These are phyloP conservation scores for Arctium minus DNA, from an alignment of 129 eudicot species.

Conservation along the genomic window DNA sequence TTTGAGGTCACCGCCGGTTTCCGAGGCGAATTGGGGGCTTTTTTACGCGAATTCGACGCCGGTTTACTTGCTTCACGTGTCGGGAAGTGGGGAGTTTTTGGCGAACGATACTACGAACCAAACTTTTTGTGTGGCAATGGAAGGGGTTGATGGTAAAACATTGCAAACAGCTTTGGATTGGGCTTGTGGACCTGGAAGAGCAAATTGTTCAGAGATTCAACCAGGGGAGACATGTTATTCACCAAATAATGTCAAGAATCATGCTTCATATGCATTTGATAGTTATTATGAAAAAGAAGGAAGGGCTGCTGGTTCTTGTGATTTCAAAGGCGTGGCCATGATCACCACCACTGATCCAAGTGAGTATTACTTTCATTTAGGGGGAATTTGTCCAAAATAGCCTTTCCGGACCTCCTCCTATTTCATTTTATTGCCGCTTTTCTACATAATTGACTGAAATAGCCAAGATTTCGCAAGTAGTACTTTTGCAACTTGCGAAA, in stretches of 20 bases:
- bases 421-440: no score
- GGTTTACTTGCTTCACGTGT: slow-evolving; percentile 83
- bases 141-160: slow-evolving; percentile 66
- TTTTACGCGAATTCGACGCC: slow-evolving; percentile 86
- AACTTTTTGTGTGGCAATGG: slow-evolving; percentile 81
- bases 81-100: slow-evolving; percentile 88
- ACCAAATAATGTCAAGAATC: slow-evolving; percentile 80
- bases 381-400: not conserved
- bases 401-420: no score
- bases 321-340: slow-evolving; percentile 89
- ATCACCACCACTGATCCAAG: slow-evolving; percentile 98
- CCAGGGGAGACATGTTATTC: slow-evolving; percentile 88
- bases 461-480: no score
- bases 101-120: slow-evolving; percentile 93
- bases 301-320: slow-evolving; percentile 72
- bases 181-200: slow-evolving; percentile 99
- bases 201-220: slow-evolving; percentile 93
- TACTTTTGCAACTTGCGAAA: no score
- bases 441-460: no score
- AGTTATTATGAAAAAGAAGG: slow-evolving; percentile 92
- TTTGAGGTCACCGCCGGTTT: slow-evolving; percentile 78
- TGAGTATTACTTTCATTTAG: slow-evolving; percentile 36
- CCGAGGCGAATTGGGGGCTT: slow-evolving; percentile 95
- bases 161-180: slow-evolving; percentile 95
- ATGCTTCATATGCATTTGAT: slow-evolving; percentile 96